Evolutionary conservation across 208 protist species (phyloP).

Genomic region (Leishmania arabica): DNA sequence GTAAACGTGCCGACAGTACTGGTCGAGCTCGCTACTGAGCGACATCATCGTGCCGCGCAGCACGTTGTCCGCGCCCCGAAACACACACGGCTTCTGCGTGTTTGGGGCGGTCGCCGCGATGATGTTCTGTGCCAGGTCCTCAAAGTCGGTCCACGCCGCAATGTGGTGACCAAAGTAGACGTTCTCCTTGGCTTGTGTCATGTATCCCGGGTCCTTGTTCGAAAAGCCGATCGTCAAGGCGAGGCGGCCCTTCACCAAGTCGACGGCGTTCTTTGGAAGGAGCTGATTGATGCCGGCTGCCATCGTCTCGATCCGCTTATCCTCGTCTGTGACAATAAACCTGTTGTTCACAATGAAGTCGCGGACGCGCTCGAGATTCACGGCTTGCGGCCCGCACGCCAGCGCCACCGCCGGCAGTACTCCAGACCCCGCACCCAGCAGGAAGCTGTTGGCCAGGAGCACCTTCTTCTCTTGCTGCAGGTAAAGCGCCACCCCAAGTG

Average conservation of each 20-base stretch:
- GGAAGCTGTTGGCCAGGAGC: slow-evolving; percentile 69
- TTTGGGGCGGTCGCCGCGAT: slow-evolving; percentile 85
- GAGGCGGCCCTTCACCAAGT: slow-evolving; percentile 73
- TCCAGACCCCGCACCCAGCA: slow-evolving; percentile 82
- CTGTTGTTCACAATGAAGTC: slow-evolving; percentile 84
- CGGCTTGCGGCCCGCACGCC: slow-evolving; percentile 64
- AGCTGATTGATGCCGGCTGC: slow-evolving; percentile 75
- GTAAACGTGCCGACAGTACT: slow-evolving; percentile 89
- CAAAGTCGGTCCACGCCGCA: slow-evolving; percentile 67
- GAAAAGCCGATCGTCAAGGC: slow-evolving; percentile 90
- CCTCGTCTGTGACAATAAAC: slow-evolving; percentile 82
- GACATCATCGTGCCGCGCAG: slow-evolving; percentile 91
- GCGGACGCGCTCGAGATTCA: slow-evolving; percentile 78
- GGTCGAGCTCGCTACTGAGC: slow-evolving; percentile 86
- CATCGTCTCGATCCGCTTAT: slow-evolving; percentile 64
- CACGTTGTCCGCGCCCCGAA: slow-evolving; percentile 87
- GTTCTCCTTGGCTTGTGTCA: slow-evolving; percentile 78
- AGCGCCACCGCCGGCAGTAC: slow-evolving; percentile 84
- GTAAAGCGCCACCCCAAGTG: slow-evolving; percentile 87
- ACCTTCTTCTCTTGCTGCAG: slow-evolving; percentile 87
- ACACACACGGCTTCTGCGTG: slow-evolving; percentile 82
- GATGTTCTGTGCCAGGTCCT: slow-evolving; percentile 85
- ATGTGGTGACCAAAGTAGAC: slow-evolving; percentile 92
- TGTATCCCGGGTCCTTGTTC: slow-evolving; percentile 85
- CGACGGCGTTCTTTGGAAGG: slow-evolving; percentile 71